phyloP scores from a whole-genome alignment of 495 filamentous ascomycete genomes.

The Apiosordaria backusii region DNA sequence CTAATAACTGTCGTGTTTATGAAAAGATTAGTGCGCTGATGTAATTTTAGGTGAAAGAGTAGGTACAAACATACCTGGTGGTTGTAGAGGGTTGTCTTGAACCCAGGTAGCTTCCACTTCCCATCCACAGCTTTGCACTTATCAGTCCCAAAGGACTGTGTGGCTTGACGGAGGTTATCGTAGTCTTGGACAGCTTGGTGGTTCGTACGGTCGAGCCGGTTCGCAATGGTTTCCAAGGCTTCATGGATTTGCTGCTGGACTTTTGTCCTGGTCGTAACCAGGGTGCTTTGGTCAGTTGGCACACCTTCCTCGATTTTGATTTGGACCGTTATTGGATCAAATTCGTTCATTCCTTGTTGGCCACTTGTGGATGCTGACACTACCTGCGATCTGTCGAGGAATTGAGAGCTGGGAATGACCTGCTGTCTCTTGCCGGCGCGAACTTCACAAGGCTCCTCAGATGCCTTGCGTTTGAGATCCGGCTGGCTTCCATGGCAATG shows the following conservation, averaged over 20 bases:
- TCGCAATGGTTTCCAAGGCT: not conserved
- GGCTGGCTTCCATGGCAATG: not conserved
- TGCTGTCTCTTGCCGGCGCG: not conserved
- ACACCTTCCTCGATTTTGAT: not conserved
- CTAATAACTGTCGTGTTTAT: constrained; percentile 44
- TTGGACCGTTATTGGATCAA: too few relatives aligned
- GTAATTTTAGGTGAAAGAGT: not conserved
- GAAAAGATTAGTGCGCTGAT: not conserved
- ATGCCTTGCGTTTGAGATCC: not conserved
- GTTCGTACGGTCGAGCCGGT: not conserved
- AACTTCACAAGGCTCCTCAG: not conserved
- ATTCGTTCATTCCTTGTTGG: too few relatives aligned
- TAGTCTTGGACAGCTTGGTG: not conserved
- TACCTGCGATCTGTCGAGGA: too few relatives aligned
- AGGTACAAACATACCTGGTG: constrained; percentile 27
- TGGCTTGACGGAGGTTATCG: not conserved
- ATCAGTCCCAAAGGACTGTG: not conserved
- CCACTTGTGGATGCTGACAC: too few relatives aligned
- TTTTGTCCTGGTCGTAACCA: not conserved
- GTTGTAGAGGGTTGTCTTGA: constrained; percentile 45
- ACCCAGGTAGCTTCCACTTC: constrained; percentile 16
- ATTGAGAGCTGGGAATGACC: not conserved
- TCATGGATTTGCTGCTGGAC: not conserved
- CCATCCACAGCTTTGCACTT: not conserved
- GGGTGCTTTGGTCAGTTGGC: not conserved